Evolutionary conservation across 345 rosid genomes (phyloP).

Genomic region (Trapa bicornis): DNA sequence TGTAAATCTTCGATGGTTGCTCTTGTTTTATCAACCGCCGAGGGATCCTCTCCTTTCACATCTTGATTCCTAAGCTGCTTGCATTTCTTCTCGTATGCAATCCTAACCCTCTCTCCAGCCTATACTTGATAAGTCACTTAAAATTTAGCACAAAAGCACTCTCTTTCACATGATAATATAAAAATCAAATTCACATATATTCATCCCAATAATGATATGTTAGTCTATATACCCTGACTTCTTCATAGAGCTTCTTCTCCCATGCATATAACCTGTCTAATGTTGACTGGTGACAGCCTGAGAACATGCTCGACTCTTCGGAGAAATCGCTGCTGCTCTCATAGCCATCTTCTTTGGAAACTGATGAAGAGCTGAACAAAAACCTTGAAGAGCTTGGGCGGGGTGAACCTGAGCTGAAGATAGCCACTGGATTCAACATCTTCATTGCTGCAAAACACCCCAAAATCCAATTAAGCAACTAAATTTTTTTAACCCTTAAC

Average conservation of each 20-base stretch:
- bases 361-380: conserved; percentile 44
- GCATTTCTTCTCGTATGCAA: conserved; percentile 72
- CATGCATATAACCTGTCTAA: conserved; percentile 71
- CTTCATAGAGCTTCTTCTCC: conserved; percentile 96
- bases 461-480: not conserved
- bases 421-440: conserved; percentile 85
- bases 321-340: conserved; percentile 53
- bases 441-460: conserved; percentile 50
- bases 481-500: not conserved
- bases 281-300: conserved; percentile 74
- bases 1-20: conserved; percentile 54
- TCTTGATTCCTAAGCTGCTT: conserved; percentile 61
- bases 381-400: conserved; percentile 76
- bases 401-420: conserved; percentile 81
- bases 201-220: not conserved
- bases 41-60: conserved; percentile 60
- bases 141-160: not conserved
- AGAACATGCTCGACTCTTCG: conserved; percentile 44
- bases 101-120: conserved; percentile 68
- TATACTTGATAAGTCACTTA: conserved; percentile 12
- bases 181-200: not conserved
- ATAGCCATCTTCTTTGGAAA: conserved; percentile 38
- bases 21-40: conserved; percentile 61
- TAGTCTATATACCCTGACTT: conserved; percentile 55
- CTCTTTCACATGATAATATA: not conserved